Evolutionary conservation across 1,139 yeast genomes (phyloP).

Genomic region (Arxiozyma heterogenica): DNA sequence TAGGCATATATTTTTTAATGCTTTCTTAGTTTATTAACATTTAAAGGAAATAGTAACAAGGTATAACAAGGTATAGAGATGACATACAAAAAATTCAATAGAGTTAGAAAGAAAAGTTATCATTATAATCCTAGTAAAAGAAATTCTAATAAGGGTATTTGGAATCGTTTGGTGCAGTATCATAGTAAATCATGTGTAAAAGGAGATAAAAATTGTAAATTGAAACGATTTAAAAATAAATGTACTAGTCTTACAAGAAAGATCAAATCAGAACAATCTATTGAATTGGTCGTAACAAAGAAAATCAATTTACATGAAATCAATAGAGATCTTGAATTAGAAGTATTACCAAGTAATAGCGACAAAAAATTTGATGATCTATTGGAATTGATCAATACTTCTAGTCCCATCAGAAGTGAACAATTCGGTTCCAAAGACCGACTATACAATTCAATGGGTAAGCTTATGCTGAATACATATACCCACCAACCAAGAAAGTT

Average conservation of each 20-base stretch:
- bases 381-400: background rate
- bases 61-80: background rate
- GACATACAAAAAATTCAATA: background rate
- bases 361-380: background rate
- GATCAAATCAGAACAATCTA: background rate
- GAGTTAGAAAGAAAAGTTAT: background rate
- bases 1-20: too few relatives aligned
- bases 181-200: background rate
- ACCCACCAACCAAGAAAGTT: background rate
- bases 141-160: background rate
- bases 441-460: background rate
- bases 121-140: background rate
- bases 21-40: too few relatives aligned
- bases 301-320: background rate
- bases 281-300: background rate
- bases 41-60: too few relatives aligned
- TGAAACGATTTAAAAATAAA: background rate
- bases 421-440: background rate
- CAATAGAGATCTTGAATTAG: background rate
- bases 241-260: background rate
- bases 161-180: background rate
- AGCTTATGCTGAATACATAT: background rate
- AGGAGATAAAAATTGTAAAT: background rate
- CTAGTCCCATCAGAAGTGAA: background rate
- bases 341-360: background rate